Conservation (phyloP, 164 flowering plant species). For the Echeveria elegans region DNA sequence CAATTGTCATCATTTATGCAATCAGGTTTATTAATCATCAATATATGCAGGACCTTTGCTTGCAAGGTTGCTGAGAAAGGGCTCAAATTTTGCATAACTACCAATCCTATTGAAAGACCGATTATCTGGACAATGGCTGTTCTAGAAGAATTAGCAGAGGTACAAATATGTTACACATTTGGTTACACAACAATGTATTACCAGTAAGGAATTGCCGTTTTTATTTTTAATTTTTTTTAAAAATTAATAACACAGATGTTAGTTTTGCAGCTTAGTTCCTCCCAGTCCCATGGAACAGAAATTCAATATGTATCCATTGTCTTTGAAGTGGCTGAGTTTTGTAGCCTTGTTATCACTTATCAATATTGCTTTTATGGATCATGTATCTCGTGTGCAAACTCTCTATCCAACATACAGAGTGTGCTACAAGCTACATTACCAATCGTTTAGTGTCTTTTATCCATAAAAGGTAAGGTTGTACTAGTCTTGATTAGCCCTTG, state of each 20-base stretch:
- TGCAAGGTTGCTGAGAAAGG: constrained; percentile 71
- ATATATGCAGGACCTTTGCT: constrained; percentile 58
- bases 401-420: constrained; percentile 66
- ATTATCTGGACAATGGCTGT: constrained; percentile 69
- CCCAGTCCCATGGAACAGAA: constrained; percentile 28
- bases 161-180: constrained; percentile 14
- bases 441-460: constrained; percentile 71
- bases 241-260: not conserved
- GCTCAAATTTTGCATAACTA: constrained; percentile 47
- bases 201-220: not conserved
- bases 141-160: constrained; percentile 71
- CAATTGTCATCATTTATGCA: not conserved
- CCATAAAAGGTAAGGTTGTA: constrained; percentile 52
- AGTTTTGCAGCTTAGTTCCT: constrained; percentile 42
- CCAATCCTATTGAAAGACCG: constrained; percentile 76
- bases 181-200: not conserved
- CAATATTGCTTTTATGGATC: constrained; percentile 39
- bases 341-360: constrained; percentile 44
- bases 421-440: constrained; percentile 70
- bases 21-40: constrained; percentile 3
- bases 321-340: constrained; percentile 79
- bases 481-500: not conserved
- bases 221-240: not conserved
- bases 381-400: constrained; percentile 41
- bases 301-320: constrained; percentile 61